Conservation (phyloP, 2,329 filamentous ascomycete species). For the Alternaria hordeiaustralica region DNA sequence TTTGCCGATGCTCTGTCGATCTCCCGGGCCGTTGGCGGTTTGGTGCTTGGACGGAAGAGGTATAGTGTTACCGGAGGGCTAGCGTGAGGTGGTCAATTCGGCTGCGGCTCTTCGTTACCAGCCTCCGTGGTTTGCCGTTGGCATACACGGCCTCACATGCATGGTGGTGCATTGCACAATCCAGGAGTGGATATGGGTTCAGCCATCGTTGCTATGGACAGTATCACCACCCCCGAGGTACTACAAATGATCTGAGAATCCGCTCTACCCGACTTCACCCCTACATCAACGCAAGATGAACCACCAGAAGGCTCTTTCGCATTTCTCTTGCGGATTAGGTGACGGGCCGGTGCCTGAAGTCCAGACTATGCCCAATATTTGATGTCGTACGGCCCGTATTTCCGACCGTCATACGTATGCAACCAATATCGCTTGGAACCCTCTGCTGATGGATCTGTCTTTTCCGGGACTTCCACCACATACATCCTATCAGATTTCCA, state of each 20-base stretch:
- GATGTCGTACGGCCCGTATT: not conserved
- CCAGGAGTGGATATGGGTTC: not conserved
- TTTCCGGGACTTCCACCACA: not conserved
- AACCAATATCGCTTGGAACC: not conserved
- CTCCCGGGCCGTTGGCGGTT: slow-evolving; percentile 4
- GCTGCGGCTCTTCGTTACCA: not conserved
- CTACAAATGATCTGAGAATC: not conserved
- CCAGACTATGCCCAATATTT: not conserved
- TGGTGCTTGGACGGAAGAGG: slow-evolving; percentile 7
- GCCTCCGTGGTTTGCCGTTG: not conserved
- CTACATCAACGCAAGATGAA: not conserved
- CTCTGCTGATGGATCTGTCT: not conserved
- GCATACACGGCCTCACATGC: not conserved
- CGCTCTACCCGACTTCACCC: not conserved
- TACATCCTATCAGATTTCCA: not conserved
- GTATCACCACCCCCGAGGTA: not conserved
- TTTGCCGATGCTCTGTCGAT: slow-evolving; percentile 11
- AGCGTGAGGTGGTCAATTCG: not conserved
- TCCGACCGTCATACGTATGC: not conserved
- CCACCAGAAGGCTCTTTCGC: not conserved
- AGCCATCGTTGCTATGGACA: not conserved
- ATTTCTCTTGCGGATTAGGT: not conserved
- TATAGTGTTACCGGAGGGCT: not conserved
- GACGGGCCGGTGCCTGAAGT: too few species aligned
- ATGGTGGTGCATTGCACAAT: not conserved